Base-by-base conservation (phyloP, 305 asterid species). In the Fraxinus albicans region DNA sequence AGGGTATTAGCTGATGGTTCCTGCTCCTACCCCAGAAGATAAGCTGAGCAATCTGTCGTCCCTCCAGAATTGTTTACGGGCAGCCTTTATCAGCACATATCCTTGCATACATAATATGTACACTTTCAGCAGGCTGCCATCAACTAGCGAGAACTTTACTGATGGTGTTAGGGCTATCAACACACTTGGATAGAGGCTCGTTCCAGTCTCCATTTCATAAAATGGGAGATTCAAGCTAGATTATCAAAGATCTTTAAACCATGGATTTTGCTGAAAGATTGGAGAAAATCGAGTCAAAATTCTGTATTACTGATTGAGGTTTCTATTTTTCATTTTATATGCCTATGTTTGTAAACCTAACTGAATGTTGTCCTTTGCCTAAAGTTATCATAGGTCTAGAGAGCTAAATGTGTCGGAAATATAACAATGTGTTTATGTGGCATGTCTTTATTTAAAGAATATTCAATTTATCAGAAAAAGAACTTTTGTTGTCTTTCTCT, bases 1-100 rank as follows among this genome's bases (percentile, higher is more conserved):
- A 85, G 87, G 76, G 85, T 13, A 76, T 74, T 69, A 80, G 81
- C 79, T 73, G 81, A 75, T 76, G 67, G 8, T 6, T 78, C 85
- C 38, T 69, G 78, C 79, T 85, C 76, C 55, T 53, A 74, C 40
- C 73, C 10, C 77, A 70, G 76, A 80, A 58, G 78, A 77, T 55
- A 78, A 73, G 40, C 35, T 23, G 77, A 35, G 33, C 7, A 15
- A 21, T 9, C 73, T 63, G 2, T 63, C 12, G 6, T 2, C 10
- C 73, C 76, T 31, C 76, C 21, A 27, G 9, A 29, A 70, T 15
- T 70, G 76, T 31, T 27, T 13, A 67, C 3, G 36, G 10, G n/a
- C 74, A 27, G 74, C 38, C 36, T 10, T 27, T 67, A 67, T 67
- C 74, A 67, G 36, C 15, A 13, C 8, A 67, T 27, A 27, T 27